Conservation (phyloP, 1,284 basidiomycete species). For the Fomitopsis pinicola region DNA sequence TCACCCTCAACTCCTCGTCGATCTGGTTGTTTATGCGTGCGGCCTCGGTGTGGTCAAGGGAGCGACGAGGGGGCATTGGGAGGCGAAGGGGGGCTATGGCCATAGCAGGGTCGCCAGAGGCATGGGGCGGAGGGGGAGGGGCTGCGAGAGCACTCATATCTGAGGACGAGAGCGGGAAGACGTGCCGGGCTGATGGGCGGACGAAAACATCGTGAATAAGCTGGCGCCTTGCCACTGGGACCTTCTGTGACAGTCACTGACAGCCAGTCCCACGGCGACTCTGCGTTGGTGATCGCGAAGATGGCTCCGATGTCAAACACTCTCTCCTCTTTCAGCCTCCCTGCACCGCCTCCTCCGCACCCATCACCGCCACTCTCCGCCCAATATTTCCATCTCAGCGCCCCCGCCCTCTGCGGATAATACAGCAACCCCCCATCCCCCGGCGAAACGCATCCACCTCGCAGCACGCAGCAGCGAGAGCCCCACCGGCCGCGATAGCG, state of each 20-base stretch:
- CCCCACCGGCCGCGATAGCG: background rate
- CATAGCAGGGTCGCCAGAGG: background rate
- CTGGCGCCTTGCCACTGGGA: conserved; percentile 5
- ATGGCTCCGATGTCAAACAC: background rate
- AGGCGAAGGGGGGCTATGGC: background rate
- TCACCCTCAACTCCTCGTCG: conserved; percentile 66
- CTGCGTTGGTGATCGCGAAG: conserved; percentile 15
- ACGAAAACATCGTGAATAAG: conserved; percentile 12
- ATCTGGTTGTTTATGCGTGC: conserved; percentile 56
- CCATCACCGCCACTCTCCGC: background rate
- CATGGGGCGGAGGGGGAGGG: background rate
- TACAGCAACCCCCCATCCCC: background rate
- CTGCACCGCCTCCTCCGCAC: conserved; percentile 13
- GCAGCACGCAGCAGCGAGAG: too few relatives aligned
- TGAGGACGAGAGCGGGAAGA: background rate
- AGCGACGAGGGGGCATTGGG: background rate
- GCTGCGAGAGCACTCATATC: conserved; percentile 7
- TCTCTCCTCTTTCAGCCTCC: conserved; percentile 11
- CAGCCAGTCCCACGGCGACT: conserved; percentile 12
- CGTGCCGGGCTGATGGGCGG: conserved; percentile 5
- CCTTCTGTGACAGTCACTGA: background rate
- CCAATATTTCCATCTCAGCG: background rate
- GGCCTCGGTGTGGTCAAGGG: conserved; percentile 43
- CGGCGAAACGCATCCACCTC: background rate
- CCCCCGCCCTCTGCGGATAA: background rate